Evolutionary conservation across 805 yeast species (phyloP).

Genomic region (Sporopachydermia quercuum): DNA sequence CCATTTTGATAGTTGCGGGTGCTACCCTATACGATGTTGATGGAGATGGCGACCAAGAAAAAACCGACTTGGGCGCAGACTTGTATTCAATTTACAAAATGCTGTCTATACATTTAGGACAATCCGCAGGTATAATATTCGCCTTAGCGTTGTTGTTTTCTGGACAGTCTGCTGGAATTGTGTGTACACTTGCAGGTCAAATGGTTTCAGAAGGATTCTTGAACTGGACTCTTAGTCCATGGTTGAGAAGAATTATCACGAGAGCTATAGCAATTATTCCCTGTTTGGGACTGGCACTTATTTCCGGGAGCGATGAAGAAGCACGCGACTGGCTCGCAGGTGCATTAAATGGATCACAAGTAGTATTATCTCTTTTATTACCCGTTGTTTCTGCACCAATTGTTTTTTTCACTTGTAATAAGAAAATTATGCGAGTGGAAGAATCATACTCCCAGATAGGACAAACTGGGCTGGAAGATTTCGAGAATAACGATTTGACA

Average conservation of each 20-base stretch:
- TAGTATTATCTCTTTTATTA: constrained; percentile 59
- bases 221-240: constrained; percentile 69
- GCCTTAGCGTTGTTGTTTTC: constrained; percentile 79
- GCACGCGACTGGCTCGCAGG: constrained; percentile 16
- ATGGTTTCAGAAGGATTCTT: constrained; percentile 87
- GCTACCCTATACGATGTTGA: constrained; percentile 54
- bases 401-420: constrained; percentile 63
- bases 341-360: constrained; percentile 71
- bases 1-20: constrained; percentile 84
- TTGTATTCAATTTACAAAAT: constrained; percentile 65
- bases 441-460: constrained; percentile 14
- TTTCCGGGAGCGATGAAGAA: background rate
- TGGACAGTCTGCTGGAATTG: constrained; percentile 93
- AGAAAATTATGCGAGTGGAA: constrained; percentile 44
- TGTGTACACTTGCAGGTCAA: constrained; percentile 87
- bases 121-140: constrained; percentile 78
- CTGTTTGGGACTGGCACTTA: constrained; percentile 59
- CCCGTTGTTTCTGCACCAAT: constrained; percentile 86
- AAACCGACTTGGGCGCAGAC: constrained; percentile 50
- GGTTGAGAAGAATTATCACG: constrained; percentile 64
- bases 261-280: constrained; percentile 78
- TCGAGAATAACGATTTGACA: constrained; percentile 6
- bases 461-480: too few species aligned
- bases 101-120: constrained; percentile 54
- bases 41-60: constrained; percentile 35